Evolutionary conservation across 805 yeast species (phyloP).

Genomic region (Zygosaccharomyces gambellarensis): DNA sequence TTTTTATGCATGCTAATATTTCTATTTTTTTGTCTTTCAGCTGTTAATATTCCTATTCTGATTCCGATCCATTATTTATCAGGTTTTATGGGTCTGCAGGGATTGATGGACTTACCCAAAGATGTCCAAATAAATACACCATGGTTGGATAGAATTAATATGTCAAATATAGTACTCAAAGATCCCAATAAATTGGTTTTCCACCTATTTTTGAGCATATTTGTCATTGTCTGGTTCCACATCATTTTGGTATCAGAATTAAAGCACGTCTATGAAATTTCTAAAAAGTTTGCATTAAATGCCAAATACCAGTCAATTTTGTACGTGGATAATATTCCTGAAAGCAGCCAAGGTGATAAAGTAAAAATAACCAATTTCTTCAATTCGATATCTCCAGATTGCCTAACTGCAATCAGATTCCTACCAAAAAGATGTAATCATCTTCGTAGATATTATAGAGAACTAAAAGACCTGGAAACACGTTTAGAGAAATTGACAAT

Average conservation of each 20-base stretch:
- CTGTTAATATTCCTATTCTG: constrained; percentile 53
- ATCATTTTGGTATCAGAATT: constrained; percentile 54
- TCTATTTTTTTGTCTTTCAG: constrained; percentile 49
- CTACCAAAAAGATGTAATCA: constrained; percentile 41
- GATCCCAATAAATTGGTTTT: constrained; percentile 49
- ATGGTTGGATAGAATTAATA: constrained; percentile 57
- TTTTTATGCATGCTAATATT: constrained; percentile 49
- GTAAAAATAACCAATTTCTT: constrained; percentile 22
- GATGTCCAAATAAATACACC: constrained; percentile 6
- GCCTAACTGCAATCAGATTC: constrained; percentile 56
- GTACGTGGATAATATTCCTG: constrained; percentile 46
- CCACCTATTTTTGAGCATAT: constrained; percentile 57
- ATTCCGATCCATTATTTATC: constrained; percentile 54
- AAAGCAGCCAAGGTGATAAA: constrained; percentile 13
- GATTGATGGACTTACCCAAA: neutral
- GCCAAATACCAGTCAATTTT: constrained; percentile 32
- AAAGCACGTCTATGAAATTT: constrained; percentile 36
- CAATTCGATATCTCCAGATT: constrained; percentile 44
- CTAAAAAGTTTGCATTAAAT: constrained; percentile 40
- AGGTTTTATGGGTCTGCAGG: constrained; percentile 21
- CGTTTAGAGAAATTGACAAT: constrained; percentile 40
- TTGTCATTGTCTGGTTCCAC: constrained; percentile 55
- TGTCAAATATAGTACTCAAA: constrained; percentile 59
- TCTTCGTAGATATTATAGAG: constrained; percentile 33
- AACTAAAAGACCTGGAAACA: constrained; percentile 30